Conservation (phyloP, 352 stramenopile genomes). For the Pythium chondricola region DNA sequence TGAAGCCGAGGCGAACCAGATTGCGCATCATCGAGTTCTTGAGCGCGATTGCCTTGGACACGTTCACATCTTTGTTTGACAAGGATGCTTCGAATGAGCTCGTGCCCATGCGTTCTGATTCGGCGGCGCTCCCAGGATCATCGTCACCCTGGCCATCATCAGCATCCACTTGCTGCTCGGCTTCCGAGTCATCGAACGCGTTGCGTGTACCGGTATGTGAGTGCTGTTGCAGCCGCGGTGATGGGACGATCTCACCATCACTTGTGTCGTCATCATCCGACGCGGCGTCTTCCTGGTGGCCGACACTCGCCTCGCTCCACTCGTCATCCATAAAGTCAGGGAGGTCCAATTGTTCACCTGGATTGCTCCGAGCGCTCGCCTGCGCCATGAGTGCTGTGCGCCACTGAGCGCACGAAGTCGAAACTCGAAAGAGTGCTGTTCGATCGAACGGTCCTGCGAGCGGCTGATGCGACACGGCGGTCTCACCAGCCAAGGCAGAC, state of each 20-base stretch:
- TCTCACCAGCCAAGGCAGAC: too few species aligned
- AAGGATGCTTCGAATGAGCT: constrained; percentile 3
- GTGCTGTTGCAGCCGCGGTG: background rate
- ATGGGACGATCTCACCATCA: constrained; percentile 9
- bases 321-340: constrained; percentile 13
- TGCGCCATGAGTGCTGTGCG: constrained; percentile 12
- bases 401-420: constrained; percentile 2
- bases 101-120: background rate
- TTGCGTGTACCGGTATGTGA: background rate
- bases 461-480: too few species aligned
- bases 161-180: background rate
- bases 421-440: background rate
- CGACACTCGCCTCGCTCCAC: constrained; percentile 15
- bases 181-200: constrained; percentile 4
- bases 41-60: constrained; percentile 52
- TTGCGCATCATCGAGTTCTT: constrained; percentile 49
- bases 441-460: background rate
- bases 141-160: background rate
- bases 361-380: background rate
- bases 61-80: constrained; percentile 58
- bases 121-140: background rate
- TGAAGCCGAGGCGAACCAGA: constrained; percentile 42
- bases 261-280: constrained; percentile 5
- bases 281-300: constrained; percentile 4
- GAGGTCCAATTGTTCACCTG: constrained; percentile 13